Evolutionary conservation across 768 basidiomycete species (phyloP).

Genomic region (Harrya chromipes): DNA sequence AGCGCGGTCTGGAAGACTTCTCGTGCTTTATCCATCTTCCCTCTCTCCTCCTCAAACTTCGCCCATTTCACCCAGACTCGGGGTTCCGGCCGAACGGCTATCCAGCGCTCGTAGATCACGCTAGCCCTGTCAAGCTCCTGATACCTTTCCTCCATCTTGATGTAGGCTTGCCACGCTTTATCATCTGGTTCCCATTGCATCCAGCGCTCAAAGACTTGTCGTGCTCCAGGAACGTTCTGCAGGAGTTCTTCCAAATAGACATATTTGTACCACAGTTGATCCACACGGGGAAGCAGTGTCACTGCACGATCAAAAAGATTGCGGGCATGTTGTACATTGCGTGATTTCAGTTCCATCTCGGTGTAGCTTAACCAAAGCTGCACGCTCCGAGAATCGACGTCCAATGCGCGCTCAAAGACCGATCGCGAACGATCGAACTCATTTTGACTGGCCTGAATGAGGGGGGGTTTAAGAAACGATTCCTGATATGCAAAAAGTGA

Average conservation of each 20-base stretch:
- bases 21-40: conserved; percentile 62
- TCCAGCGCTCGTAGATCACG: conserved; percentile 89
- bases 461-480: conserved; percentile 6
- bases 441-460: conserved; percentile 80
- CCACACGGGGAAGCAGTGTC: conserved; percentile 92
- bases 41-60: conserved; percentile 82
- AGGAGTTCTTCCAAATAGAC: conserved; percentile 97
- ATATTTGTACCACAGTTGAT: conserved; percentile 99
- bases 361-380: conserved; percentile 94
- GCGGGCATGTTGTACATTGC: conserved; percentile 95
- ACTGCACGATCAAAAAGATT: conserved; percentile 98
- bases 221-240: conserved; percentile 92
- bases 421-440: conserved; percentile 94
- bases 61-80: conserved; percentile 82
- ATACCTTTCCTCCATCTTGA: conserved; percentile 96
- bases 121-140: conserved; percentile 90
- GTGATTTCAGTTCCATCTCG: conserved; percentile 97
- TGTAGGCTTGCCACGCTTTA: conserved; percentile 99
- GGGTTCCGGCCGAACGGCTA: conserved; percentile 72
- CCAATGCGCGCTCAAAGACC: conserved; percentile 94
- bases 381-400: conserved; percentile 87
- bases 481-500: not conserved
- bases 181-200: conserved; percentile 99
- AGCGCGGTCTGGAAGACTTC: conserved; percentile 90
- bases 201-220: conserved; percentile 99